Base-by-base conservation (phyloP, 1,284 basidiomycete species). In the Cutaneotrichosporon spelunceum region DNA sequence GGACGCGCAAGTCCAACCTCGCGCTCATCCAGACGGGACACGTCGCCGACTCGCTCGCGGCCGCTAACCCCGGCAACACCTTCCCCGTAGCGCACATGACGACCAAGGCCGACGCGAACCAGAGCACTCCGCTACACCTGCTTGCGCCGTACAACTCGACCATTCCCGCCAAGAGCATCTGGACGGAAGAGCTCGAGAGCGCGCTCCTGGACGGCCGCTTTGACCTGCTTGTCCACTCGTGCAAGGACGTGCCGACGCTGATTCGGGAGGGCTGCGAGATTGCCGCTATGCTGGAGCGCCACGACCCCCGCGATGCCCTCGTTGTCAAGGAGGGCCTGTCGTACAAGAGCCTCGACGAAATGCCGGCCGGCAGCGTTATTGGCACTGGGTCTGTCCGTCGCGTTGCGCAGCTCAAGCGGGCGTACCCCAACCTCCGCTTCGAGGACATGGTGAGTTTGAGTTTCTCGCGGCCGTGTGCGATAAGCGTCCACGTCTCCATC, bases 131-230 rank as follows among this genome's bases (percentile, higher is more conserved):
- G 0, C 72, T 84, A 19, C 84, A 84, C 70, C 79, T 84, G 24
- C 66, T 78, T 11, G 68, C 71, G 11, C 74, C 73, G n/a, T 76
- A 71, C 57, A 69, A 68, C 7, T 68, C 68, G 14, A 52, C 60
- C 19, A 71, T 71, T 53, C 74, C 76, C 24, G 90, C 90, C 16
- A 93, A 94, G 78, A 87, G 89, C 0, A 81, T 98, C 19, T 98
- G 94, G 94, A 97, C 94, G 30, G 90, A 91, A 74, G 94, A 97
- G 74, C 86, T 98, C 63, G 94, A 98, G 76, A 88, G 89, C 23
- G 87, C 89, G 26, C 82, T 98, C 57, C 82, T 85, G 49, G 83
- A 86, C 45, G 82, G 84, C 21, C 81, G 83, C 13, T 90, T 96
- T 57, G 96, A 99, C 76, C 87, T 97, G 82, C 87, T 99, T 70